Base-by-base conservation (phyloP, 768 basidiomycete genomes). In the Trametes cinnabarina region DNA sequence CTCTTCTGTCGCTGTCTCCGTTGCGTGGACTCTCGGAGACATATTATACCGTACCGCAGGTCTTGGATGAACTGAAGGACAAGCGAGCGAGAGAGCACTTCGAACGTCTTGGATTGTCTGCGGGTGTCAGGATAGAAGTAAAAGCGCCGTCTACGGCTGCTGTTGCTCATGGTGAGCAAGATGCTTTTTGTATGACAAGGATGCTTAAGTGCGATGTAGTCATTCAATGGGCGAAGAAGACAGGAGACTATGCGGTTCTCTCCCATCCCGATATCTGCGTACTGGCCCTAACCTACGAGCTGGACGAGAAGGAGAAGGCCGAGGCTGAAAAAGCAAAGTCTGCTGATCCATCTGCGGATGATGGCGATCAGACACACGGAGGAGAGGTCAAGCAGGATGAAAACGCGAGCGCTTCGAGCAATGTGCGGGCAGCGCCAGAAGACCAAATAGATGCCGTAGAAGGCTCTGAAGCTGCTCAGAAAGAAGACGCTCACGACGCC, bases 201-300 rank as follows among this genome's bases (percentile, higher is more conserved):
- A 50, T 57, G 53, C 61, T 51, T 58, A 69, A 57, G 67, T 52
- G 34, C 23, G 28, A 42, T 53, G 41, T 68, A 98, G 97, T 96
- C 4, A 91, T 90, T 54, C 87, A 88, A 60, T 87, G 86, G 73
- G 92, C 97, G 3, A 96, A 94, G 78, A 92, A 92, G 78, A 96
- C 96, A 0, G 97, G 97, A 69, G 97, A 99, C 73, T 95, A 94
- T 69, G 77, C 91, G 41, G 95, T 94, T 46, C 79, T 99, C 37
- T 97, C 94, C 14, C 83, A 88, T 71, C 81, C 94, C 14, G 97
- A 99, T 85, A 71, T 99, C 40, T 87, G 89, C 65, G 86, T 98
- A 35, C 74, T 98, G 48, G 96, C 97, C 1, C 77, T 99, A 64
- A 93, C 94, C 6, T 86, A 90, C 68, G 80, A 86, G 22, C 74